Percentiles rank a stretch among this genome's conserved stretches.
Evolutionary conservation across 768 basidiomycete genomes (phyloP).

Genomic region (Mycena venus): DNA sequence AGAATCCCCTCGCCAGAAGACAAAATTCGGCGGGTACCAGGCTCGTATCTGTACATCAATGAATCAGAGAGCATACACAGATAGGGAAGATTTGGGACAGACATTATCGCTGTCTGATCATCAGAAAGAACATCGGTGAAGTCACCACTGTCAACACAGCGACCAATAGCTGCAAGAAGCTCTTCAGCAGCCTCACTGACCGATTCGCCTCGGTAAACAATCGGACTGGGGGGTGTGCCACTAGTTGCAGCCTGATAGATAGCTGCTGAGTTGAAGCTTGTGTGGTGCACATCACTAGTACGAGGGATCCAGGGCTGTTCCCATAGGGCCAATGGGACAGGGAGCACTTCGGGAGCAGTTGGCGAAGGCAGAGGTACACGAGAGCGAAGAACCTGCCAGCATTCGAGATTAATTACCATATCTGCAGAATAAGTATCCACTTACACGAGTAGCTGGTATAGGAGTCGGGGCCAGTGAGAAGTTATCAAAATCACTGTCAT

Average conservation of each 20-base stretch:
- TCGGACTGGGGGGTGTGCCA: neutral
- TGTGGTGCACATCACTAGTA: neutral
- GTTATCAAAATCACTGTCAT: slow-evolving; percentile 6
- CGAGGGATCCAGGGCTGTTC: neutral
- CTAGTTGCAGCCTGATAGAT: neutral
- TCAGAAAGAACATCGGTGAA: slow-evolving; percentile 6
- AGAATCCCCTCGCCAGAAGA: neutral
- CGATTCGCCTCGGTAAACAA: neutral
- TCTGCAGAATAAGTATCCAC: neutral
- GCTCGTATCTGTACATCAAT: neutral
- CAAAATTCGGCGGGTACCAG: neutral
- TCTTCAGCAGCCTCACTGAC: neutral
- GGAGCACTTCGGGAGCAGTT: neutral
- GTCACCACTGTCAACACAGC: slow-evolving; percentile 1
- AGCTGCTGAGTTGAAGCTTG: neutral
- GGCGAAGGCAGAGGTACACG: neutral
- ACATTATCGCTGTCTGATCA: neutral
- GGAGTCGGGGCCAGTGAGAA: neutral
- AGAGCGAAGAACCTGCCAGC: neutral
- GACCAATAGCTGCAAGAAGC: neutral
- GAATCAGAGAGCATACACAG: neutral
- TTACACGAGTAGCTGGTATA: neutral
- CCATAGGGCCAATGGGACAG: neutral
- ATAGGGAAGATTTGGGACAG: neutral
- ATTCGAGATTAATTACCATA: no score